Evolutionary conservation across 305 asterid genomes (phyloP).

Genomic region (Fraxinus xanthoxyloides): DNA sequence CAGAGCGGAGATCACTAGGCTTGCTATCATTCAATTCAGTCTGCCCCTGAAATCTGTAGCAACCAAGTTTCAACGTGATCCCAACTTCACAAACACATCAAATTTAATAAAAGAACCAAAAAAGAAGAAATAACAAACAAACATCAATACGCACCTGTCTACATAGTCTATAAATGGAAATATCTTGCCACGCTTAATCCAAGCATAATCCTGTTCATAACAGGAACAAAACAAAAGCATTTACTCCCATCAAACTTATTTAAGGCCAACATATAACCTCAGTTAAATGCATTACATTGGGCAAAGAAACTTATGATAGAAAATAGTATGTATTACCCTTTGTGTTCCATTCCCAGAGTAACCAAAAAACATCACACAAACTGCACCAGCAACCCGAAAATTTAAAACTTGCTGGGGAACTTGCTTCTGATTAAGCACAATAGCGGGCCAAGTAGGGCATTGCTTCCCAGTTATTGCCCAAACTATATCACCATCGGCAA

Average conservation of each 20-base stretch:
- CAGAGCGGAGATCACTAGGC: constrained; percentile 75
- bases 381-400: constrained; percentile 57
- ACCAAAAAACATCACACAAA: constrained; percentile 97
- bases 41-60: constrained; percentile 92
- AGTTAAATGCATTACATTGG: constrained; percentile 16
- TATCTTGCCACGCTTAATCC: constrained; percentile 85
- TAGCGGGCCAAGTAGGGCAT: constrained; percentile 97
- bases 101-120: constrained; percentile 8
- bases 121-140: constrained; percentile 1
- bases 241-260: constrained; percentile 1
- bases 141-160: constrained; percentile 61
- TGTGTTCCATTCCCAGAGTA: constrained; percentile 97
- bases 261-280: constrained; percentile 17
- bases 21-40: constrained; percentile 75
- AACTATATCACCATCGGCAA: constrained; percentile 74
- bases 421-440: constrained; percentile 83
- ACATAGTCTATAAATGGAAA: constrained; percentile 86
- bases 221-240: constrained; percentile 21
- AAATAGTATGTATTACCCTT: constrained; percentile 52
- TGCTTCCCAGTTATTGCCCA: constrained; percentile 89
- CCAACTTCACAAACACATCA: constrained; percentile 11
- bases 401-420: constrained; percentile 79
- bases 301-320: constrained; percentile 13
- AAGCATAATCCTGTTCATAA: constrained; percentile 85
- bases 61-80: constrained; percentile 21